These are phyloP conservation scores for Tetradesmus obliquus DNA, from an alignment of 139 green algal genomes.

Conservation along the genomic window DNA sequence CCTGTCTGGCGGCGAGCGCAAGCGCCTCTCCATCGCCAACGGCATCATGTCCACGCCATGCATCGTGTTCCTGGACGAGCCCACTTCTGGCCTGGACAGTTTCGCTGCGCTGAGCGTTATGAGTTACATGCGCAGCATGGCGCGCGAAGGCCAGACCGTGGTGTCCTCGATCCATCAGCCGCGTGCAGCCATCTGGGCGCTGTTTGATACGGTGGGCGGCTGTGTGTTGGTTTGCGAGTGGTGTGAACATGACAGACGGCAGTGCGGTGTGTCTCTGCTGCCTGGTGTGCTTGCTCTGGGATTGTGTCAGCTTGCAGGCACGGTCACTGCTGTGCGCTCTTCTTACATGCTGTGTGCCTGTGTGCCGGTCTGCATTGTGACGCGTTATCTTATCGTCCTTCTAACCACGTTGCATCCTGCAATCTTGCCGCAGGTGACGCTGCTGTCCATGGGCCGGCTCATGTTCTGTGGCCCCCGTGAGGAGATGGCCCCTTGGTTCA, in stretches of 20 bases:
- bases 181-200: constrained; percentile 83
- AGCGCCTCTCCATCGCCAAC: constrained; percentile 76
- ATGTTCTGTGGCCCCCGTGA: constrained; percentile 60
- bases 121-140: constrained; percentile 63
- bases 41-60: constrained; percentile 77
- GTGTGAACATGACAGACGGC: neutral
- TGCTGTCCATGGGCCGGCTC: constrained; percentile 75
- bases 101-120: constrained; percentile 71
- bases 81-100: constrained; percentile 85
- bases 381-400: no score
- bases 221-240: neutral
- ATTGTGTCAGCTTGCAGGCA: no score
- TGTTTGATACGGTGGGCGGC: constrained; percentile 81
- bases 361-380: no score
- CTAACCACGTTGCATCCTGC: no score
- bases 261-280: neutral
- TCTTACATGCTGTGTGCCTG: no score
- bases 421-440: constrained; percentile 87
- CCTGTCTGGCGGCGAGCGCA: constrained; percentile 66
- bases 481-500: constrained; percentile 62
- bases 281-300: no score
- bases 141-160: constrained; percentile 80
- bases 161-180: constrained; percentile 92
- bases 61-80: constrained; percentile 83
- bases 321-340: neutral